Evolutionary conservation across 805 yeast species (phyloP).

Genomic region (Candida schatavii): DNA sequence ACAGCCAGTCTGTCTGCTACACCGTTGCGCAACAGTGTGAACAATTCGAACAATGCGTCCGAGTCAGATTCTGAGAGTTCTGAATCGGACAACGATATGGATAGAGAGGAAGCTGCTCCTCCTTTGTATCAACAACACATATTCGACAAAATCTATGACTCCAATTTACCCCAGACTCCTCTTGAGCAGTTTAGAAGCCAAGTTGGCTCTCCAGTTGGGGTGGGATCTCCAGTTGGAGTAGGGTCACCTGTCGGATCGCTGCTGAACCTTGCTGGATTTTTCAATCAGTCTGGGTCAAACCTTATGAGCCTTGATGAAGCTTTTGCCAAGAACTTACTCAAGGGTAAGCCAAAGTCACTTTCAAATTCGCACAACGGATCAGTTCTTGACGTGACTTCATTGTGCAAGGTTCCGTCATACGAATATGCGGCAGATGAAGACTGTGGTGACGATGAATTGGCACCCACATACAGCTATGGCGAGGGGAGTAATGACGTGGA

Average conservation of each 20-base stretch:
- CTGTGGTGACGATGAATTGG: conserved; percentile 22
- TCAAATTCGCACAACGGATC: conserved; percentile 1
- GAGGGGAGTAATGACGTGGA: neutral
- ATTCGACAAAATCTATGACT: conserved; percentile 37
- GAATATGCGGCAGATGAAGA: conserved; percentile 39
- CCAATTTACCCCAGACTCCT: conserved; percentile 31
- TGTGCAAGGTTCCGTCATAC: conserved; percentile 37
- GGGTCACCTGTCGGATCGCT: conserved; percentile 14
- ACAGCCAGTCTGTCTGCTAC: conserved; percentile 1
- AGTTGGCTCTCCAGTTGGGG: conserved; percentile 7
- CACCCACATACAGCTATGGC: conserved; percentile 14
- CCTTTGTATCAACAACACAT: conserved; percentile 41
- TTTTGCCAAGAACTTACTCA: conserved; percentile 2
- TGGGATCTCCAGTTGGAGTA: too few relatives aligned
- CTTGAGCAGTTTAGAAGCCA: conserved; percentile 31
- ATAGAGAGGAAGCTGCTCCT: conserved; percentile 35
- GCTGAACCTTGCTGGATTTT: conserved; percentile 25
- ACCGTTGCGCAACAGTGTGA: conserved; percentile 19
- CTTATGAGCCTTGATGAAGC: conserved; percentile 13
- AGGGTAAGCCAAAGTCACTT: neutral
- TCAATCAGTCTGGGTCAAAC: conserved; percentile 18
- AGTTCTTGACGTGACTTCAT: conserved; percentile 20
- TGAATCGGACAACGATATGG: conserved; percentile 21
- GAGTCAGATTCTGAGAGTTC: conserved; percentile 11
- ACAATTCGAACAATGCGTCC: conserved; percentile 16